A percentile compares a stretch with the other conserved stretches of the same genome.
These are phyloP conservation scores for Dillenia suffruticosa DNA, from an alignment of 164 flowering plant genomes.

Conservation along the genomic window DNA sequence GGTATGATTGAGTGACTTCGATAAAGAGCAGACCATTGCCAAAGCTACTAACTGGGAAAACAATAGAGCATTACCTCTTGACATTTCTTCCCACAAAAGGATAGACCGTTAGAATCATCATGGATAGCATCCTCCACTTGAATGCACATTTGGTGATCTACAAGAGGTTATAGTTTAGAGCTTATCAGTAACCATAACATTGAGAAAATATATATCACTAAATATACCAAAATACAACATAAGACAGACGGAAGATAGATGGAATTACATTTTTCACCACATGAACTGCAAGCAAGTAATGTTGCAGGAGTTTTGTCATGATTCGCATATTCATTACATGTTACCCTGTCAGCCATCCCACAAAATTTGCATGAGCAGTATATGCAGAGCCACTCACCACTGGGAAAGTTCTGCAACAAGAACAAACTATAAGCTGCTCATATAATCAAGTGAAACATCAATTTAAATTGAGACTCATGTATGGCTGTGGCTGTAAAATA, in stretches of 20 bases:
- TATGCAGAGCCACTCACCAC: conserved; percentile 62
- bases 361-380: conserved; percentile 71
- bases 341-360: conserved; percentile 18
- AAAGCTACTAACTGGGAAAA: not conserved
- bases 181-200: conserved; percentile 5
- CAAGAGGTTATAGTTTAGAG: conserved; percentile 15
- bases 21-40: too few relatives aligned
- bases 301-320: conserved; percentile 7
- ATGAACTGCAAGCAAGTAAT: conserved; percentile 36
- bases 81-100: conserved; percentile 58
- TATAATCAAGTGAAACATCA: not conserved
- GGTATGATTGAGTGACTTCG: not conserved
- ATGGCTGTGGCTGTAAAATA: not conserved
- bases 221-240: not conserved
- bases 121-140: conserved; percentile 15
- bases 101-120: conserved; percentile 17
- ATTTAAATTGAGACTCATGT: not conserved
- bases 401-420: conserved; percentile 47
- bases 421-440: conserved; percentile 5
- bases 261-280: conserved; percentile 37
- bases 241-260: not conserved
- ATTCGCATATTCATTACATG: conserved; percentile 12
- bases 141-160: conserved; percentile 45
- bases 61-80: conserved; percentile 32
- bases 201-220: not conserved